Conservation (phyloP, 176 grass and related monocot species). For the Zizania latifolia region DNA sequence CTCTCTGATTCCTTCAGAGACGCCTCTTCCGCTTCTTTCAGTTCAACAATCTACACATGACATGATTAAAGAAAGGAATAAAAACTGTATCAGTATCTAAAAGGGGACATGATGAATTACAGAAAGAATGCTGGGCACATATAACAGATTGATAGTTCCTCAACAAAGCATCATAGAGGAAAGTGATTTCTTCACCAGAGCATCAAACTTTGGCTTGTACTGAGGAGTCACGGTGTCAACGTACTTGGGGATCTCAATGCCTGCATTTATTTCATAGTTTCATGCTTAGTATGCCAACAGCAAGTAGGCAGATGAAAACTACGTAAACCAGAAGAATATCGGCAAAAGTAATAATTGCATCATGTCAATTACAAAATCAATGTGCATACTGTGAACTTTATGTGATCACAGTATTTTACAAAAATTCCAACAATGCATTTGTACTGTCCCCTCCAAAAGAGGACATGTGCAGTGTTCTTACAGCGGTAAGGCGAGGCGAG, state of each 20-base stretch:
- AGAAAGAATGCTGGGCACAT: neutral
- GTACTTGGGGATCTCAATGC: slow-evolving; percentile 86
- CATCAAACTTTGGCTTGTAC: slow-evolving; percentile 88
- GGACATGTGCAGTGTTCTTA: no score
- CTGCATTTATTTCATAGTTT: slow-evolving; percentile 36
- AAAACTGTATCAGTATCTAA: neutral
- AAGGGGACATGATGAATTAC: neutral
- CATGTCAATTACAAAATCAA: neutral
- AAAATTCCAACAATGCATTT: neutral
- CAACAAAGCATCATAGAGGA: neutral
- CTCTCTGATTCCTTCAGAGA: slow-evolving; percentile 62
- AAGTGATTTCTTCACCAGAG: slow-evolving; percentile 45
- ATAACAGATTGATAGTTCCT: neutral
- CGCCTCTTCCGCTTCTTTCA: slow-evolving; percentile 71
- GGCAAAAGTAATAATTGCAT: neutral
- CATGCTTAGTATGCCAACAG: slow-evolving; percentile 2
- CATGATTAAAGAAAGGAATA: neutral
- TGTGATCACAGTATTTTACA: neutral
- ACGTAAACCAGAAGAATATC: neutral
- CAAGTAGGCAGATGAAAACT: neutral
- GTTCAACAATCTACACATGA: slow-evolving; percentile 45
- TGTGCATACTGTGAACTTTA: neutral
- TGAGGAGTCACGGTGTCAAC: slow-evolving; percentile 83
- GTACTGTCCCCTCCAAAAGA: neutral
- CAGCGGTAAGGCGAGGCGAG: no score